A percentile compares a stretch with the other conserved stretches of the same genome.
Conservation (phyloP, 495 filamentous ascomycete species). For the Parathielavia appendiculata region DNA sequence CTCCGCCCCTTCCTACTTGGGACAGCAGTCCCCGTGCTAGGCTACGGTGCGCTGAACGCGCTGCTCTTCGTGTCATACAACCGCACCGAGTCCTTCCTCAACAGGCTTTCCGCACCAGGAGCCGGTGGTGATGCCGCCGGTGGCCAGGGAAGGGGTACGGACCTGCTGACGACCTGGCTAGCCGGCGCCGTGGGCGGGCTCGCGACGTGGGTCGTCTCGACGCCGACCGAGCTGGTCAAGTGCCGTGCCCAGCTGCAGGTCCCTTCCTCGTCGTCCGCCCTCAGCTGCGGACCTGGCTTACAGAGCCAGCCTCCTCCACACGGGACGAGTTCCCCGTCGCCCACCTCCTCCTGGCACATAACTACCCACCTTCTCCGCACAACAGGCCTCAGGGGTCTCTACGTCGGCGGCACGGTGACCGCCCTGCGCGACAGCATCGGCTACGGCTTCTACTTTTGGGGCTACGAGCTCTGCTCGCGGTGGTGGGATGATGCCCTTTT, state of each 20-base stretch:
- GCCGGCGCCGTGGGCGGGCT: slow-evolving; percentile 75
- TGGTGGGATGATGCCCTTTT: slow-evolving; percentile 31
- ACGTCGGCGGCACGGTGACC: slow-evolving; percentile 72
- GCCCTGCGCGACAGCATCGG: slow-evolving; percentile 77
- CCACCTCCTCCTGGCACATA: slow-evolving; percentile 52
- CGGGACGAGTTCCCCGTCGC: too few relatives aligned
- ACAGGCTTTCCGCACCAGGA: slow-evolving; percentile 16
- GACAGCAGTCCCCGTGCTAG: slow-evolving; percentile 72
- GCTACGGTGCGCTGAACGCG: slow-evolving; percentile 85
- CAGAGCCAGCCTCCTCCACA: too few relatives aligned
- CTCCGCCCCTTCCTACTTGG: slow-evolving; percentile 48
- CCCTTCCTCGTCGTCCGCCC: slow-evolving; percentile 7
- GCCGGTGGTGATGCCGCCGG: not conserved
- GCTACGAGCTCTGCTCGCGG: slow-evolving; percentile 68
- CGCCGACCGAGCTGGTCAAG: slow-evolving; percentile 85
- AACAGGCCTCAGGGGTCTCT: slow-evolving; percentile 67
- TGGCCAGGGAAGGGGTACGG: slow-evolving; percentile 13
- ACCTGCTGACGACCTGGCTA: slow-evolving; percentile 58
- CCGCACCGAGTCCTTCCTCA: slow-evolving; percentile 58
- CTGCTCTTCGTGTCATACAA: slow-evolving; percentile 84
- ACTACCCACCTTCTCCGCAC: slow-evolving; percentile 53
- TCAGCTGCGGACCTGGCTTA: too few relatives aligned
- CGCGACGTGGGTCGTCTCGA: slow-evolving; percentile 72
- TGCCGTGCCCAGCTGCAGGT: slow-evolving; percentile 70
- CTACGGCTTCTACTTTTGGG: slow-evolving; percentile 92